A percentile compares a stretch with the other conserved stretches of the same genome.
These are phyloP conservation scores for Samsoniella hepiali DNA, from an alignment of 2,329 filamentous ascomycete genomes.

Conservation along the genomic window DNA sequence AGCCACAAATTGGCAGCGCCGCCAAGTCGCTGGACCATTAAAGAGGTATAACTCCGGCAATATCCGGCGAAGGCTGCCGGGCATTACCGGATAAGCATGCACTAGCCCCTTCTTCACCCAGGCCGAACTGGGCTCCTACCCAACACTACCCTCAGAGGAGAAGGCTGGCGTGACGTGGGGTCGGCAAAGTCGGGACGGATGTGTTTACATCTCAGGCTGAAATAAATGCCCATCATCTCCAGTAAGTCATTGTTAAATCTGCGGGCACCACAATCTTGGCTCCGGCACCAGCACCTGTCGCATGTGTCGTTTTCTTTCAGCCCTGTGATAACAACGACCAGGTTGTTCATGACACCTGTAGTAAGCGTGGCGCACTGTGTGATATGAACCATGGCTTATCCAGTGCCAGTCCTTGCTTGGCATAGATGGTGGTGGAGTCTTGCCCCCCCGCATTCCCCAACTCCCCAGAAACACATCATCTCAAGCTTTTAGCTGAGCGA, in stretches of 20 bases:
- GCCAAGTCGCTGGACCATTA: not conserved
- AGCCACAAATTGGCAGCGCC: not conserved
- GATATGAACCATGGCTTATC: not conserved
- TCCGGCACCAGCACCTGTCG: not conserved
- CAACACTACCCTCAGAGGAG: too few relatives aligned
- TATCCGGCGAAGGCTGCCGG: not conserved
- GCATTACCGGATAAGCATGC: not conserved
- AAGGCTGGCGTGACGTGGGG: not conserved
- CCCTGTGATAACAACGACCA: not conserved
- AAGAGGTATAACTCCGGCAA: not conserved
- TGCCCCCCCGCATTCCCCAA: constrained; percentile 10
- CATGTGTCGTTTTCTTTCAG: not conserved
- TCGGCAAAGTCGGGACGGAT: not conserved
- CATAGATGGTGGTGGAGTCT: constrained; percentile 13
- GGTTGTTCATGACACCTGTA: not conserved
- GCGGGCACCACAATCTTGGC: not conserved
- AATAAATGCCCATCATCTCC: not conserved
- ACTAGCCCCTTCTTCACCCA: not conserved
- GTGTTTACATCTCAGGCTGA: not conserved
- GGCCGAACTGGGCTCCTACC: too few relatives aligned
- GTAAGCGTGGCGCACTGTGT: constrained; percentile 9
- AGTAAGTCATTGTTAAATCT: not conserved
- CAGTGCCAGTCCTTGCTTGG: not conserved
- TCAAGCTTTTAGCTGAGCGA: not conserved
- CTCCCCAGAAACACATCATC: constrained; percentile 15